Evolutionary conservation across 2,329 filamentous ascomycete species (phyloP).

Genomic region (Talaromyces sp.): DNA sequence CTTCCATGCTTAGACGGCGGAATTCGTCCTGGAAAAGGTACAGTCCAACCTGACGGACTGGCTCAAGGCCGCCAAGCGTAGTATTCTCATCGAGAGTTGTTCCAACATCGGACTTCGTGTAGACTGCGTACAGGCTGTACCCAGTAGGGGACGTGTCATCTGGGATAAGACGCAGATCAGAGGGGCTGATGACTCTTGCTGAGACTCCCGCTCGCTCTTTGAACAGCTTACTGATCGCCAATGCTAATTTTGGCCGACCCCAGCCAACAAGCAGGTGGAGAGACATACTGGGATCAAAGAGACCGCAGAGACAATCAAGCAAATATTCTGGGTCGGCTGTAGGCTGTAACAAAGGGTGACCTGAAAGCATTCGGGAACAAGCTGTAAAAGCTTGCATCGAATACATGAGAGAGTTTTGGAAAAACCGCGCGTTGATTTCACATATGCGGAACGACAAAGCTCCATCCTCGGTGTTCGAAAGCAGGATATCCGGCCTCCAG

Average conservation of each 20-base stretch:
- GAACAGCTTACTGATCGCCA: background rate
- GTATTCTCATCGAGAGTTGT: background rate
- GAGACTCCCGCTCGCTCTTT: conserved; percentile 31
- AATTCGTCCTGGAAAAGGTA: conserved; percentile 27
- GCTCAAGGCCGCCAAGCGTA: background rate
- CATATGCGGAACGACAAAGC: conserved; percentile 11
- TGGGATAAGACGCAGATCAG: conserved; percentile 29
- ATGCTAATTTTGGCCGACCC: conserved; percentile 23
- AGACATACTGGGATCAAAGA: conserved; percentile 26
- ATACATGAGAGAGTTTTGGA: conserved; percentile 16
- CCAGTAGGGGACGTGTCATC: conserved; percentile 19
- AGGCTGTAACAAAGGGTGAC: background rate
- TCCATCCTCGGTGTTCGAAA: conserved; percentile 2
- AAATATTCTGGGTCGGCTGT: conserved; percentile 12
- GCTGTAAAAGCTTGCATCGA: background rate
- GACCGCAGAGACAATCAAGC: conserved; percentile 24
- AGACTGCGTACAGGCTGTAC: conserved; percentile 27
- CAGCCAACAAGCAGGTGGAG: conserved; percentile 37
- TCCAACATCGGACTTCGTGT: background rate
- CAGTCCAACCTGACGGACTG: conserved; percentile 10
- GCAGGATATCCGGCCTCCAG: conserved; percentile 23
- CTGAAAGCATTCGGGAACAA: background rate
- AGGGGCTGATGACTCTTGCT: conserved; percentile 32
- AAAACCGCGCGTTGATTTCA: conserved; percentile 23
- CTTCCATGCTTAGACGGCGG: conserved; percentile 15